Conservation (phyloP, 257 asterid genomes). For the Orobanche coerulescens region DNA sequence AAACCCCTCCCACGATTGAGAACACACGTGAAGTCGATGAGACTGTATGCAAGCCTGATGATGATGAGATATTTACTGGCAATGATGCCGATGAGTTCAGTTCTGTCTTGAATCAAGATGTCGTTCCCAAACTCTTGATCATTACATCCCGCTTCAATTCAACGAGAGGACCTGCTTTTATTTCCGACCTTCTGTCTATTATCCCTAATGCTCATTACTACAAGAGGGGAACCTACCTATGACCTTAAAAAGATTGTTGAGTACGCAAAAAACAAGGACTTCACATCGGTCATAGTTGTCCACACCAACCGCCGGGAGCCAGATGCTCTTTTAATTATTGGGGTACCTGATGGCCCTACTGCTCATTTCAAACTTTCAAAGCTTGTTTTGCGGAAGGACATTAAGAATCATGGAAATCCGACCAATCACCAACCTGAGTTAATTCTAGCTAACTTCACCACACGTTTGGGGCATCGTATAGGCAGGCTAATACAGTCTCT, state of each 20-base stretch:
- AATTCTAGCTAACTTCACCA: constrained; percentile 74
- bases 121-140: constrained; percentile 65
- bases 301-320: constrained; percentile 96
- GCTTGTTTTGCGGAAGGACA: constrained; percentile 73
- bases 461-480: constrained; percentile 91
- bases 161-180: constrained; percentile 86
- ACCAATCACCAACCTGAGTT: constrained; percentile 88
- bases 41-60: constrained; percentile 84
- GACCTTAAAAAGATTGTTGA: constrained; percentile 90
- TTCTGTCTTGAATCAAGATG: constrained; percentile 46
- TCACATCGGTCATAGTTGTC: constrained; percentile 79
- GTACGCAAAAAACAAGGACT: constrained; percentile 69
- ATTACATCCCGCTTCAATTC: constrained; percentile 90
- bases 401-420: constrained; percentile 96
- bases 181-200: constrained; percentile 57
- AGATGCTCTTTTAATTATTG: constrained; percentile 77
- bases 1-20: constrained; percentile 75
- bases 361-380: constrained; percentile 91
- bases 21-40: constrained; percentile 87
- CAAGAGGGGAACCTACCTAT: constrained; percentile 91
- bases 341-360: constrained; percentile 88
- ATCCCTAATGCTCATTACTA: constrained; percentile 78
- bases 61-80: constrained; percentile 82
- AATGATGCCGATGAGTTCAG: constrained; percentile 91
- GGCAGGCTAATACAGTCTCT: constrained; percentile 87